These are phyloP conservation scores for Crotalaria pallida DNA, from an alignment of 306 rosid species.

Conservation along the genomic window DNA sequence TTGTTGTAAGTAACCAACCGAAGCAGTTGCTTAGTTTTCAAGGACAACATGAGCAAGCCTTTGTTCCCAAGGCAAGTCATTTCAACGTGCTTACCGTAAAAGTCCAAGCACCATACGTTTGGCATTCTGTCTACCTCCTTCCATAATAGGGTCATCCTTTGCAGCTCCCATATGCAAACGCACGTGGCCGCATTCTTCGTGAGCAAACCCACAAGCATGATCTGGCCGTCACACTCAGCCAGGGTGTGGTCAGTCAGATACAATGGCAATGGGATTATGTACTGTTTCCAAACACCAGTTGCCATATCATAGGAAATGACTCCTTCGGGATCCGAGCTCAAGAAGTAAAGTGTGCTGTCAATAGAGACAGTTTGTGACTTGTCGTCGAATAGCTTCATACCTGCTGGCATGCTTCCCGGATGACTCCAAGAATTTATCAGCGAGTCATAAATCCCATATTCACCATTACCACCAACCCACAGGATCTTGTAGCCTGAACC, in stretches of 20 bases:
- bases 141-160: conserved; percentile 92
- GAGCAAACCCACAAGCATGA: conserved; percentile 83
- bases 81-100: conserved; percentile 94
- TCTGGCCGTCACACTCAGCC: conserved; percentile 76
- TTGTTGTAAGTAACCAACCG: conserved; percentile 70
- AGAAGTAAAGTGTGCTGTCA: conserved; percentile 69
- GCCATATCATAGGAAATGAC: conserved; percentile 61
- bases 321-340: conserved; percentile 81
- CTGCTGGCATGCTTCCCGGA: conserved; percentile 52
- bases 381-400: conserved; percentile 55
- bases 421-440: conserved; percentile 61
- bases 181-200: conserved; percentile 89
- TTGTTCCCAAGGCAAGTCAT: conserved; percentile 96
- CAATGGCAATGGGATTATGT: conserved; percentile 62
- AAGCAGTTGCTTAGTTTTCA: conserved; percentile 66
- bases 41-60: conserved; percentile 88
- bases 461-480: conserved; percentile 81
- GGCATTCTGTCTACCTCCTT: conserved; percentile 99
- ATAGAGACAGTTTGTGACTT: conserved; percentile 62
- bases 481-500: conserved; percentile 71
- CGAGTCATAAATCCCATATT: conserved; percentile 79
- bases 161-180: conserved; percentile 96
- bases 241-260: conserved; percentile 69
- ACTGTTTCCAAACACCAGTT: conserved; percentile 72
- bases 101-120: conserved; percentile 96